phyloP scores from a whole-genome alignment of 495 filamentous ascomycete genomes.

The Tirmania nivea region DNA sequence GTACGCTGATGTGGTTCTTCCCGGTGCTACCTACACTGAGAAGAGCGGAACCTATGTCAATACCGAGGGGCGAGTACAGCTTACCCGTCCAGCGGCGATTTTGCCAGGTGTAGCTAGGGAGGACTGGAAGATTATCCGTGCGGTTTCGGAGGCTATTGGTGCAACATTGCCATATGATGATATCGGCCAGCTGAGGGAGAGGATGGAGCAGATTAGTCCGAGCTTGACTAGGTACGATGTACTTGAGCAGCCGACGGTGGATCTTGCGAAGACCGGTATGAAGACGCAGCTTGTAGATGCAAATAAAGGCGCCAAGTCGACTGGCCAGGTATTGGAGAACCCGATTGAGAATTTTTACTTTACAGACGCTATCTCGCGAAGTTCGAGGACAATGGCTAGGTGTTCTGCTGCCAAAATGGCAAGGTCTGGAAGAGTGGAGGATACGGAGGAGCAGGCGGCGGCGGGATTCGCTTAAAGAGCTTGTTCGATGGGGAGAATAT shows the following conservation, averaged over 20 bases:
- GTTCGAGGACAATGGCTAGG: background rate
- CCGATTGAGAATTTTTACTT: constrained; percentile 92
- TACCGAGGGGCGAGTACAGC: constrained; percentile 86
- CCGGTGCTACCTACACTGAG: constrained; percentile 87
- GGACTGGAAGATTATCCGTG: constrained; percentile 97
- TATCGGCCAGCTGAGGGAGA: constrained; percentile 61
- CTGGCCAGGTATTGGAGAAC: constrained; percentile 46
- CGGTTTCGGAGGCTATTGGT: constrained; percentile 74
- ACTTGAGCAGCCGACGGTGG: constrained; percentile 52
- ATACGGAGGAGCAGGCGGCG: background rate
- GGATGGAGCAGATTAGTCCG: constrained; percentile 88
- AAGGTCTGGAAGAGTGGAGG: background rate
- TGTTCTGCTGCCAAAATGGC: background rate
- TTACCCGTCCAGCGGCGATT: constrained; percentile 68
- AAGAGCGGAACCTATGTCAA: constrained; percentile 95
- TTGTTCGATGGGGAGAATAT: too few relatives aligned
- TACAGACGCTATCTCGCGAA: constrained; percentile 78
- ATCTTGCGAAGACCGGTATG: constrained; percentile 33
- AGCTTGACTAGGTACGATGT: constrained; percentile 75
- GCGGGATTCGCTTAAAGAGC: too few relatives aligned
- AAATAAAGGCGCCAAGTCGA: constrained; percentile 63
- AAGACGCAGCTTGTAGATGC: constrained; percentile 88
- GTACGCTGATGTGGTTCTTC: constrained; percentile 81
- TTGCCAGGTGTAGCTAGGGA: constrained; percentile 73
- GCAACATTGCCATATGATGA: constrained; percentile 78